Percentiles rank a stretch among this genome's conserved stretches.
These are phyloP conservation scores for Syzygium oleosum DNA, from an alignment of 345 rosid species.

Conservation along the genomic window DNA sequence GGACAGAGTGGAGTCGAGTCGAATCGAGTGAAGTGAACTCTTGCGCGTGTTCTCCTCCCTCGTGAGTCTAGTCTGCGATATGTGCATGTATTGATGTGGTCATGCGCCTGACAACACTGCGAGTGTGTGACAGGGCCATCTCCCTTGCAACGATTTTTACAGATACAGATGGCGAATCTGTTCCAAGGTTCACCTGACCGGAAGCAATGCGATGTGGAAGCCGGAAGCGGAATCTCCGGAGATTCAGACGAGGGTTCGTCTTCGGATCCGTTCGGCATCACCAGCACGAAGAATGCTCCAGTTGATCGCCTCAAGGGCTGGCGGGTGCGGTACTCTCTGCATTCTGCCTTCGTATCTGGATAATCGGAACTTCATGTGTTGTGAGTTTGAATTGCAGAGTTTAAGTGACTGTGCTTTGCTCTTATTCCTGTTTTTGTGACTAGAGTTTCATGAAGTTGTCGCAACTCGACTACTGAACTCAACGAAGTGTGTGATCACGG, in stretches of 20 bases:
- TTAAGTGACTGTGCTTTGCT: background rate
- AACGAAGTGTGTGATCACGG: background rate
- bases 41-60: too few relatives aligned
- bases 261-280: slow-evolving; percentile 47
- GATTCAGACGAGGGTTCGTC: slow-evolving; percentile 13
- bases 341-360: background rate
- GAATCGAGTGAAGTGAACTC: too few relatives aligned
- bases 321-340: slow-evolving; percentile 41
- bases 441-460: background rate
- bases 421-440: background rate
- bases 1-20: background rate
- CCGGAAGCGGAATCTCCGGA: slow-evolving; percentile 19
- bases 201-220: slow-evolving; percentile 40
- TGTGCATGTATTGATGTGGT: background rate
- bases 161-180: slow-evolving; percentile 15
- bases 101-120: background rate
- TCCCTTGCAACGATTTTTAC: slow-evolving; percentile 51
- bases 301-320: slow-evolving; percentile 59
- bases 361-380: background rate
- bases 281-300: slow-evolving; percentile 63
- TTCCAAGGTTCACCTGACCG: slow-evolving; percentile 30
- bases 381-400: background rate
- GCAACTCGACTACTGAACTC: background rate
- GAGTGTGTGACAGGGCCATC: slow-evolving; percentile 31
- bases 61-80: background rate